These are phyloP conservation scores for Cladosporium sp. DNA, from an alignment of 2,329 filamentous ascomycete genomes.

Conservation along the genomic window DNA sequence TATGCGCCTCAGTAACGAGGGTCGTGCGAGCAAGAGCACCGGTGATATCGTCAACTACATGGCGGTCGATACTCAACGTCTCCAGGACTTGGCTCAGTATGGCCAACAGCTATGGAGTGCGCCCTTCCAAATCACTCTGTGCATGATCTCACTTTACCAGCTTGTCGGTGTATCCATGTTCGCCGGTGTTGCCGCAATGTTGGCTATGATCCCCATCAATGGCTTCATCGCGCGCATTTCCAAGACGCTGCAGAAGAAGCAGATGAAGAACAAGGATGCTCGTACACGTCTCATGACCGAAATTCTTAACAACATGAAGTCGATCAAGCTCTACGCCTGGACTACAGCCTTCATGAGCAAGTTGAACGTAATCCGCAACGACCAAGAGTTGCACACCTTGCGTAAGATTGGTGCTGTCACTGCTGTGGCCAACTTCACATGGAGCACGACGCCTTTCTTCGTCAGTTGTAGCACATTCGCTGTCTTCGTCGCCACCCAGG, in stretches of 20 bases:
- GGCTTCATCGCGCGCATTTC: constrained; percentile 88
- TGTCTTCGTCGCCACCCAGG: constrained; percentile 83
- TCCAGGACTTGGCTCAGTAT: constrained; percentile 93
- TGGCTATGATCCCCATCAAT: constrained; percentile 96
- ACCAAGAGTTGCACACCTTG: constrained; percentile 90
- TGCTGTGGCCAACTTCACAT: constrained; percentile 94
- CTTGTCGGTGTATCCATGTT: constrained; percentile 96
- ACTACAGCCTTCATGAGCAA: constrained; percentile 96
- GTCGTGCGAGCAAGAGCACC: constrained; percentile 82
- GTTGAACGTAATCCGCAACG: constrained; percentile 92
- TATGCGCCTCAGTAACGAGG: constrained; percentile 87
- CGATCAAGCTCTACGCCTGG: constrained; percentile 97
- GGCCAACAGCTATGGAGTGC: constrained; percentile 95
- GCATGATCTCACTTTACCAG: constrained; percentile 94
- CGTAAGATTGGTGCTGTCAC: constrained; percentile 95
- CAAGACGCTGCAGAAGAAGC: constrained; percentile 90
- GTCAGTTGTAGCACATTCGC: constrained; percentile 97
- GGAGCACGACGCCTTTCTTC: constrained; percentile 95
- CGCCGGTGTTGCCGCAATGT: constrained; percentile 90
- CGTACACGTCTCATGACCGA: constrained; percentile 93
- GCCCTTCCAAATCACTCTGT: constrained; percentile 92
- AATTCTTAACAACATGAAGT: constrained; percentile 99
- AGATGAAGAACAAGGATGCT: constrained; percentile 99
- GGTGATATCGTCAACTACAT: constrained; percentile 99
- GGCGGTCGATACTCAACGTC: constrained; percentile 94